Conservation (phyloP, 148 eudicot species). For the Silene latifolia region DNA sequence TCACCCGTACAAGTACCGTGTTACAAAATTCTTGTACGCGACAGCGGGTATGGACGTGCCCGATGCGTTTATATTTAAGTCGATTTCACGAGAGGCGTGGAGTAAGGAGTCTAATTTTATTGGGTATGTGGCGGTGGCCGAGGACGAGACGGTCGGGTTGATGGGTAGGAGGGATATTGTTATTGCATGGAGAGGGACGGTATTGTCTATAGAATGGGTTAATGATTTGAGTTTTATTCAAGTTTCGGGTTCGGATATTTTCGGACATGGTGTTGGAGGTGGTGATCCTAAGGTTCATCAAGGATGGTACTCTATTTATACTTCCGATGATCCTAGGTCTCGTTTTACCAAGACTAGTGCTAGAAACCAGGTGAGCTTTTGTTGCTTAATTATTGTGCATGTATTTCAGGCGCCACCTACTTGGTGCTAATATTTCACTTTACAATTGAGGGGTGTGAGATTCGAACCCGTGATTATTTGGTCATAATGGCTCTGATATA, state of each 20-base stretch:
- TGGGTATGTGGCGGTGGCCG: conserved; percentile 66
- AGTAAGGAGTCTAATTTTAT: conserved; percentile 62
- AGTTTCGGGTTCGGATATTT: conserved; percentile 35
- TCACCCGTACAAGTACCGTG: conserved; percentile 38
- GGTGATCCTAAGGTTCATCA: conserved; percentile 27
- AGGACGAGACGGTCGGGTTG: conserved; percentile 37
- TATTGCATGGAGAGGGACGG: conserved; percentile 71
- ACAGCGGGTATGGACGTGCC: conserved; percentile 40
- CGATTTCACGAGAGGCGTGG: conserved; percentile 53
- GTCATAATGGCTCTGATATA: no score
- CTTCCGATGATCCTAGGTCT: conserved; percentile 24
- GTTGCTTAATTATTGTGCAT: background rate
- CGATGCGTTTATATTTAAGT: conserved; percentile 34
- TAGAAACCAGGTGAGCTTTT: conserved; percentile 25
- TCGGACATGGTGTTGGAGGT: conserved; percentile 17
- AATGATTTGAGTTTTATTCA: conserved; percentile 40
- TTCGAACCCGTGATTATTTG: no score
- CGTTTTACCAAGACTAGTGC: conserved; percentile 27
- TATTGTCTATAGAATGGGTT: conserved; percentile 47
- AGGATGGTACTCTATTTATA: conserved; percentile 35
- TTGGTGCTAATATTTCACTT: no score
- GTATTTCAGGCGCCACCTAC: no score
- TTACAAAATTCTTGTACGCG: conserved; percentile 46
- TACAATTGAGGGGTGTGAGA: no score
- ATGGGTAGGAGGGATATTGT: conserved; percentile 71